phyloP scores from a whole-genome alignment of 2,329 filamentous ascomycete species.

The Colletotrichum sp. region DNA sequence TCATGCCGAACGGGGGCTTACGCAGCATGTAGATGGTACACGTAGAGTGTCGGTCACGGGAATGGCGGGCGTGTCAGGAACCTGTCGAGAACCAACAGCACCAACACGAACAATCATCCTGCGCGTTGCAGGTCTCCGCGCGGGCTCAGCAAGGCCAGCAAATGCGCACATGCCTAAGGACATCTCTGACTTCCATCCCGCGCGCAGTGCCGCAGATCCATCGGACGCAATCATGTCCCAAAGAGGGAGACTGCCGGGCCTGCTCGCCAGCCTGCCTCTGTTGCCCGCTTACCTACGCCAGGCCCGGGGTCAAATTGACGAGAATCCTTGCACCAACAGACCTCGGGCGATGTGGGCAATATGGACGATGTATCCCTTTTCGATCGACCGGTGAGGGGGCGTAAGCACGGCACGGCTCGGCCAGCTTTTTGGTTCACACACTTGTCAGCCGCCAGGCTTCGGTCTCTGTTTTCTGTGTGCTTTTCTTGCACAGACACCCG shows the following conservation, averaged over 20 bases:
- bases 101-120: neutral
- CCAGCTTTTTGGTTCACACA: neutral
- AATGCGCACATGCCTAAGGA: neutral
- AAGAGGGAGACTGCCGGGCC: neutral
- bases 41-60: neutral
- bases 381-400: constrained; percentile 11
- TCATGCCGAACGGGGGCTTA: neutral
- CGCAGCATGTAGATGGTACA: neutral
- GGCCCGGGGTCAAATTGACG: neutral
- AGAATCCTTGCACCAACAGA: neutral
- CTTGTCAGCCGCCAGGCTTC: neutral
- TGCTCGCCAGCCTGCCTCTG: neutral
- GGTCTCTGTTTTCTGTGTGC: neutral
- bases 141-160: neutral
- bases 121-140: neutral
- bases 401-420: constrained; percentile 21
- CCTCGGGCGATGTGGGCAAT: constrained; percentile 7
- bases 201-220: neutral
- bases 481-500: neutral
- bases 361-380: constrained; percentile 1
- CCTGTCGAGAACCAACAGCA: neutral
- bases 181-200: neutral
- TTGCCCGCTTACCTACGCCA: neutral
- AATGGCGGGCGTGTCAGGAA: neutral
- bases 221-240: neutral